These are phyloP conservation scores for Cenchrus fungigraminus DNA, from an alignment of 176 grass and related monocot genomes.

Conservation along the genomic window DNA sequence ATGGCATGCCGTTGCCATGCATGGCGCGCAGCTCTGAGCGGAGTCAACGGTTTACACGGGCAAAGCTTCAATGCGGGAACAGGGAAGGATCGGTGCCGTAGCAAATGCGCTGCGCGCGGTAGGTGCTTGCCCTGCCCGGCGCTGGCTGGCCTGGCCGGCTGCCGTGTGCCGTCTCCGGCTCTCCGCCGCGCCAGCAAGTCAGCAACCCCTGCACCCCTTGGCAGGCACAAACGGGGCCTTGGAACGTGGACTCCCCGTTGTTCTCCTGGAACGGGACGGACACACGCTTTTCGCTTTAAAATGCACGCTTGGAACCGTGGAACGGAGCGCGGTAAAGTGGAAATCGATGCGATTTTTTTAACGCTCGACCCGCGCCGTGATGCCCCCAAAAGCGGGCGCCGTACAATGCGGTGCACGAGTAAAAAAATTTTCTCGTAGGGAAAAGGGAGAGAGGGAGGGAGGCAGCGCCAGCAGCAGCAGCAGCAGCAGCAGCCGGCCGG, in stretches of 20 bases:
- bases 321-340: too few species aligned
- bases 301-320: too few species aligned
- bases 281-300: background rate
- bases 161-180: background rate
- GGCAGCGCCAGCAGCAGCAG: background rate
- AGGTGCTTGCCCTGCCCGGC: background rate
- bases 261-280: background rate
- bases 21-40: background rate
- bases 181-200: background rate
- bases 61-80: conserved; percentile 10
- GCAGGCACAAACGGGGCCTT: background rate
- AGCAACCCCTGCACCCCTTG: background rate
- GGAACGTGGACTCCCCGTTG: background rate
- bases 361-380: background rate
- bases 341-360: too few species aligned
- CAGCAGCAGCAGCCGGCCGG: background rate
- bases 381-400: background rate
- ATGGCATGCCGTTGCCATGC: background rate
- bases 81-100: background rate
- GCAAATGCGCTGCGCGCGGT: background rate
- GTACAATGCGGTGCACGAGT: background rate
- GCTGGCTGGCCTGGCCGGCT: background rate
- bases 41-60: conserved; percentile 34
- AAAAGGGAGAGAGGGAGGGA: accelerated
- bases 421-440: background rate